phyloP scores from a whole-genome alignment of 169 alveolate genomes.

The Plasmodium coatneyi region DNA sequence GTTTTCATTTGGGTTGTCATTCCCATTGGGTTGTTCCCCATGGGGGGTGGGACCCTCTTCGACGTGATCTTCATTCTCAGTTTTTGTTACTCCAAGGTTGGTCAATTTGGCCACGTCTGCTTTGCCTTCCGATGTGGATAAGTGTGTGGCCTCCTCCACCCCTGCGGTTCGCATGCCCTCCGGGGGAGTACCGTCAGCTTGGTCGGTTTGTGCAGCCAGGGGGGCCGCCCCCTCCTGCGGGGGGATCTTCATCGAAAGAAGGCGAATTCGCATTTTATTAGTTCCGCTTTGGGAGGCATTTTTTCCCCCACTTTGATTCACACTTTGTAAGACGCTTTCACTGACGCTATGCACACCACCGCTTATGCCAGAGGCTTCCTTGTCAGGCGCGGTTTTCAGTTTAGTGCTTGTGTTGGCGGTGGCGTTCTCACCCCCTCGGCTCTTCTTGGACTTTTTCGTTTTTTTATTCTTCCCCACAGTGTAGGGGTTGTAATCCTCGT shows the following conservation, averaged over 20 bases:
- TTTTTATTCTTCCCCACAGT: conserved; percentile 17
- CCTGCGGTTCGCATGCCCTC: neutral
- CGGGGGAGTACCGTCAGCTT: neutral
- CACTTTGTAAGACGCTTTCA: neutral
- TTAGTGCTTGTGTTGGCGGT: neutral
- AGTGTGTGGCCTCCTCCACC: neutral
- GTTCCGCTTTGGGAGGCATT: neutral
- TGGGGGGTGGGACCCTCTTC: neutral
- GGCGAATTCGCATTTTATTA: neutral
- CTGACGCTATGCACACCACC: neutral
- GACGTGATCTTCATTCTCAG: neutral
- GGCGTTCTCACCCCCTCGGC: neutral
- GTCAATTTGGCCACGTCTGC: neutral
- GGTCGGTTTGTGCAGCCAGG: neutral
- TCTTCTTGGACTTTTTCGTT: conserved; percentile 12
- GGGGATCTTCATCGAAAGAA: neutral
- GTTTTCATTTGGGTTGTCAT: too few species aligned
- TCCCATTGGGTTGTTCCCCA: neutral
- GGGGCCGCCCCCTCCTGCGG: neutral
- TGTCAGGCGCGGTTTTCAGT: neutral
- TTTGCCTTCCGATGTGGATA: neutral
- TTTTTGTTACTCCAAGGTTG: neutral
- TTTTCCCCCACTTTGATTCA: neutral
- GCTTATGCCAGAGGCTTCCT: neutral
- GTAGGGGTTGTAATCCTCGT: conserved; percentile 52